A percentile compares a stretch with the other conserved stretches of the same genome.
Evolutionary conservation across 768 basidiomycete species (phyloP).

Genomic region (Amanita polypyramis): DNA sequence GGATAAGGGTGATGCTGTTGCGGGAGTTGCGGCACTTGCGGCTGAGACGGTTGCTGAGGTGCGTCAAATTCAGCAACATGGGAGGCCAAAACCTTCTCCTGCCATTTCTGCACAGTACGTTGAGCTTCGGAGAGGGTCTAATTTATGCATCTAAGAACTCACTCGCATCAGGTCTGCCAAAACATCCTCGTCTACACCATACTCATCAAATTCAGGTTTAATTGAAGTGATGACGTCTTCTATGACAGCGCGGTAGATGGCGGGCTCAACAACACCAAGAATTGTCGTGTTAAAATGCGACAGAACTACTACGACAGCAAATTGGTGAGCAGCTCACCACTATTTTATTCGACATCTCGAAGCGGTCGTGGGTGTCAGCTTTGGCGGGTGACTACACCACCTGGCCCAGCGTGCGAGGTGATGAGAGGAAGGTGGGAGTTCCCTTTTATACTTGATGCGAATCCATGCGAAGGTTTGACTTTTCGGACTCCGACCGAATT

Average conservation of each 20-base stretch:
- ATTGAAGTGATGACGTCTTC: conserved; percentile 88
- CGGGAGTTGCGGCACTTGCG: conserved; percentile 32
- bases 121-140: conserved; percentile 6
- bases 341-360: conserved; percentile 90
- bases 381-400: conserved; percentile 25
- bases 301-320: conserved; percentile 44
- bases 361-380: conserved; percentile 22
- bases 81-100: conserved; percentile 86
- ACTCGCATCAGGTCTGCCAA: conserved; percentile 83
- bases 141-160: conserved; percentile 26
- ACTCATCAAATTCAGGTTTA: conserved; percentile 94
- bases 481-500: conserved; percentile 35
- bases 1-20: conserved; percentile 43
- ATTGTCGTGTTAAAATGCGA: conserved; percentile 38
- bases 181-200: conserved; percentile 87
- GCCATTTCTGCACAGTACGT: conserved; percentile 71
- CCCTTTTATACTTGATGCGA: conserved; percentile 44
- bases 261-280: conserved; percentile 56
- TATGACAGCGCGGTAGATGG: conserved; percentile 88
- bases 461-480: conserved; percentile 27
- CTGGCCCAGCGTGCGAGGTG: conserved; percentile 29
- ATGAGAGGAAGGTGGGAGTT: conserved; percentile 25
- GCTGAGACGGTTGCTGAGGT: conserved; percentile 23
- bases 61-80: conserved; percentile 91
- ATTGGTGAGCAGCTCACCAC: conserved; percentile 84